A percentile compares a stretch with the other conserved stretches of the same genome.
Conservation (phyloP, 2,329 filamentous ascomycete genomes). For the Aspergillus clavatus region DNA sequence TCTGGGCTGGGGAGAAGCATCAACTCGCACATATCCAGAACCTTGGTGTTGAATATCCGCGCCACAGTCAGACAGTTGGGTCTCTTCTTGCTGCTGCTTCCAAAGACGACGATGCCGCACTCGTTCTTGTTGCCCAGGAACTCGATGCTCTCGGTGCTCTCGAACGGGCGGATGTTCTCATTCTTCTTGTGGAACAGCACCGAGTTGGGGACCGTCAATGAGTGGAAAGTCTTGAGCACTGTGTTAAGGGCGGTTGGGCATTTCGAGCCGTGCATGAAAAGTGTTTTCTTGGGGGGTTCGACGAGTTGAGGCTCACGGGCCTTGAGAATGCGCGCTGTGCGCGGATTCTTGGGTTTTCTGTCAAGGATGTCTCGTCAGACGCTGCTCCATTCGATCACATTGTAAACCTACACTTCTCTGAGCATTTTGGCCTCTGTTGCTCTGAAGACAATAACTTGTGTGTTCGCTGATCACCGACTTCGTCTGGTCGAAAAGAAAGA, state of each 20-base stretch:
- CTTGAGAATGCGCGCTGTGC: constrained; percentile 91
- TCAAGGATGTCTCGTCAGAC: constrained; percentile 8
- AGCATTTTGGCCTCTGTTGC: constrained; percentile 31
- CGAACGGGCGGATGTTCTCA: constrained; percentile 80
- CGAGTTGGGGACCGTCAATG: constrained; percentile 75
- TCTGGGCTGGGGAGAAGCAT: constrained; percentile 69
- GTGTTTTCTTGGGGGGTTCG: constrained; percentile 85
- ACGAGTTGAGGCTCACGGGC: constrained; percentile 82
- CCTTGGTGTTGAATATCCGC: constrained; percentile 77
- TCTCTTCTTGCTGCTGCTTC: constrained; percentile 86
- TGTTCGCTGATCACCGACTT: constrained; percentile 16
- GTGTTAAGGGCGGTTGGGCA: constrained; percentile 79
- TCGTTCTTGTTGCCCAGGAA: constrained; percentile 98
- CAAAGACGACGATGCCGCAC: constrained; percentile 77
- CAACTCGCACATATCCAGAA: constrained; percentile 93
- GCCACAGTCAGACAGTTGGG: constrained; percentile 81
- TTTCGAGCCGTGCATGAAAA: constrained; percentile 83
- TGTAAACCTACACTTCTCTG: constrained; percentile 39
- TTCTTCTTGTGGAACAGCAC: constrained; percentile 98
- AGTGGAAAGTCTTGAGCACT: constrained; percentile 76
- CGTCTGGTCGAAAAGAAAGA: constrained; percentile 16
- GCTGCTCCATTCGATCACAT: not conserved
- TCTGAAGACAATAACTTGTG: constrained; percentile 2
- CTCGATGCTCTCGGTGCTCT: constrained; percentile 79
- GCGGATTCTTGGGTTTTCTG: constrained; percentile 71